phyloP scores from a whole-genome alignment of 1,139 yeast genomes.

The Saccharomyces hybrid region DNA sequence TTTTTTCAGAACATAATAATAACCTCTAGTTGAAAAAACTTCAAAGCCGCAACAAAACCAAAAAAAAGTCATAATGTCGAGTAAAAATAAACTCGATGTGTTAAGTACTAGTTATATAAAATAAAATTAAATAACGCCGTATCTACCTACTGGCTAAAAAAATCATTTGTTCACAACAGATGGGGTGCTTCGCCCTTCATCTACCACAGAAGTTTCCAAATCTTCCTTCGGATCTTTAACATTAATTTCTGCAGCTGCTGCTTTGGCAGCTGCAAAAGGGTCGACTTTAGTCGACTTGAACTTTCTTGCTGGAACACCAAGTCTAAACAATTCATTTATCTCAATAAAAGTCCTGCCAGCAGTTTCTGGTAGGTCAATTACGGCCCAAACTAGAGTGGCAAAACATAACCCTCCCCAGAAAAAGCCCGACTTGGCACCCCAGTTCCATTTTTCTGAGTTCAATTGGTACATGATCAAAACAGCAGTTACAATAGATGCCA shows the following conservation, averaged over 20 bases:
- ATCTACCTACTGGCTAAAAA: too few species aligned
- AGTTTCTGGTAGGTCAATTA: slow-evolving; percentile 39
- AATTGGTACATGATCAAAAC: slow-evolving; percentile 39
- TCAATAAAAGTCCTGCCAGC: slow-evolving; percentile 38
- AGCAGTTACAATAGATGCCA: slow-evolving; percentile 38
- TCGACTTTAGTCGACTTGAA: slow-evolving; percentile 16
- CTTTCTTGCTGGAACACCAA: slow-evolving; percentile 30
- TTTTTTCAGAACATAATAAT: too few species aligned
- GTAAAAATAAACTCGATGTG: too few species aligned
- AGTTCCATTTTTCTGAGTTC: slow-evolving; percentile 41
- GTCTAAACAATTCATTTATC: slow-evolving; percentile 33
- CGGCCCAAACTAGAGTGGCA: slow-evolving; percentile 27
- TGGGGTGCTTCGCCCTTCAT: neutral
- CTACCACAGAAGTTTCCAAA: neutral
- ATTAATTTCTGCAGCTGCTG: neutral
- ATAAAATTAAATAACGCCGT: too few species aligned
- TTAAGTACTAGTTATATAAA: too few species aligned
- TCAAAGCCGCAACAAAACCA: too few species aligned
- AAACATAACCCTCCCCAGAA: slow-evolving; percentile 35
- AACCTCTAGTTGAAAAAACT: too few species aligned
- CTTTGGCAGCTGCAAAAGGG: slow-evolving; percentile 1
- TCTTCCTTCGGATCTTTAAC: neutral
- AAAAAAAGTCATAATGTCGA: too few species aligned
- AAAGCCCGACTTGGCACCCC: slow-evolving; percentile 39
- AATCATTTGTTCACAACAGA: too few species aligned